A percentile compares a stretch with the other conserved stretches of the same genome.
These are phyloP conservation scores for Eutrema salsugineum DNA, from an alignment of 441 rosid genomes.

Conservation along the genomic window DNA sequence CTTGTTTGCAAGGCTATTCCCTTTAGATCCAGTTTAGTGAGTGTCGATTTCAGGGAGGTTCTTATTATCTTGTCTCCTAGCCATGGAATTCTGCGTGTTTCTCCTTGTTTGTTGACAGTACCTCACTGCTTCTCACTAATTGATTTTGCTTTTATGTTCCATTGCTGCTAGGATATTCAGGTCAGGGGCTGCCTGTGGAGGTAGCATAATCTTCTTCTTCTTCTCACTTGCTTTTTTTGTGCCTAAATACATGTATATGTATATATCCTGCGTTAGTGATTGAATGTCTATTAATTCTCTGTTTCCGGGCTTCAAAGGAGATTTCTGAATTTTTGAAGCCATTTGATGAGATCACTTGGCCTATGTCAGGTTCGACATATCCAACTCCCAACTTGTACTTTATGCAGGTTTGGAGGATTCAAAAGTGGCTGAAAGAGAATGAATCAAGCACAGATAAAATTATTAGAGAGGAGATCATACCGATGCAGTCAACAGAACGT, in stretches of 20 bases:
- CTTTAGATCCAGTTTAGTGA: too few relatives aligned
- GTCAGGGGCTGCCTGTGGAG: slow-evolving; percentile 85
- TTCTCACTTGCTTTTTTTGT: neutral
- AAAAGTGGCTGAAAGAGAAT: too few relatives aligned
- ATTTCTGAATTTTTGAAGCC: neutral
- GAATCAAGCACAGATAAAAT: neutral
- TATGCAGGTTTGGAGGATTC: neutral
- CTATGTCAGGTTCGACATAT: neutral
- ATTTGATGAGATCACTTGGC: neutral
- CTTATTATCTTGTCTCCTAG: neutral
- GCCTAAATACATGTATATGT: neutral
- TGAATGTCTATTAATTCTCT: too few relatives aligned
- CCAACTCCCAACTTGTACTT: neutral
- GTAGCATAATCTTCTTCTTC: slow-evolving; percentile 37
- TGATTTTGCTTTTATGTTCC: slow-evolving; percentile 56
- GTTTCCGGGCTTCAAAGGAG: too few relatives aligned
- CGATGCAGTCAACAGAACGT: neutral
- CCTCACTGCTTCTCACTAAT: neutral
- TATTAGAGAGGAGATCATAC: neutral
- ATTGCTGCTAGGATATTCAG: slow-evolving; percentile 63
- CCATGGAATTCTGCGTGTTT: neutral
- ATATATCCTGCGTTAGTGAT: neutral
- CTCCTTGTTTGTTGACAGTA: neutral
- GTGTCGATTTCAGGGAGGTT: too few relatives aligned
- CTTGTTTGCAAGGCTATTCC: too few relatives aligned